These are phyloP conservation scores for Inga leiocalycina DNA, from an alignment of 306 rosid species.

Conservation along the genomic window DNA sequence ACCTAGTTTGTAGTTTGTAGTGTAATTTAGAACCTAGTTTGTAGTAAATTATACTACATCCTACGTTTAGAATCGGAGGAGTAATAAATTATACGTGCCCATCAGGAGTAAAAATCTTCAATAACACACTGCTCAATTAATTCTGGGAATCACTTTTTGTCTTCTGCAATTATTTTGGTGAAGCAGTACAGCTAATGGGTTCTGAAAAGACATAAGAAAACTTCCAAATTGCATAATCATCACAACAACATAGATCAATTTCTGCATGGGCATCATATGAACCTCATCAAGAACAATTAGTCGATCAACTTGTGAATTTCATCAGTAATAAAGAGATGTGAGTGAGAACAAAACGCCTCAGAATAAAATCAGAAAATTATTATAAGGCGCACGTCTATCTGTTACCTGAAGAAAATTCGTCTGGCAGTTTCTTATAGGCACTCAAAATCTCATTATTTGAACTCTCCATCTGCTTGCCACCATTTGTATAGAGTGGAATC, in stretches of 20 bases:
- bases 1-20: too few relatives aligned
- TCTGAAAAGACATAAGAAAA: neutral
- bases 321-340: constrained; percentile 13
- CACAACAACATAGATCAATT: constrained; percentile 20
- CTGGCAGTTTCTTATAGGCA: constrained; percentile 72
- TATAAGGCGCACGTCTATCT: neutral
- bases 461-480: constrained; percentile 66
- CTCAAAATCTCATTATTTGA: constrained; percentile 66
- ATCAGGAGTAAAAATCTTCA: neutral
- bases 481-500: constrained; percentile 82
- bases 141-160: constrained; percentile 18
- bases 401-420: constrained; percentile 76
- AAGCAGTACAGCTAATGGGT: neutral
- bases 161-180: constrained; percentile 18
- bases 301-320: neutral
- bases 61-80: too few relatives aligned
- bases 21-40: too few relatives aligned
- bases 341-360: constrained; percentile 5
- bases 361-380: neutral
- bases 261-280: constrained; percentile 34
- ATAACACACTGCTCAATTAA: constrained; percentile 19
- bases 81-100: neutral
- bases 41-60: too few relatives aligned
- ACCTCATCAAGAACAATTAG: constrained; percentile 24
- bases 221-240: constrained; percentile 5